A percentile compares a stretch with the other conserved stretches of the same genome.
Conservation (phyloP, 129 eudicot species). For the Smallanthus sonchifolius region DNA sequence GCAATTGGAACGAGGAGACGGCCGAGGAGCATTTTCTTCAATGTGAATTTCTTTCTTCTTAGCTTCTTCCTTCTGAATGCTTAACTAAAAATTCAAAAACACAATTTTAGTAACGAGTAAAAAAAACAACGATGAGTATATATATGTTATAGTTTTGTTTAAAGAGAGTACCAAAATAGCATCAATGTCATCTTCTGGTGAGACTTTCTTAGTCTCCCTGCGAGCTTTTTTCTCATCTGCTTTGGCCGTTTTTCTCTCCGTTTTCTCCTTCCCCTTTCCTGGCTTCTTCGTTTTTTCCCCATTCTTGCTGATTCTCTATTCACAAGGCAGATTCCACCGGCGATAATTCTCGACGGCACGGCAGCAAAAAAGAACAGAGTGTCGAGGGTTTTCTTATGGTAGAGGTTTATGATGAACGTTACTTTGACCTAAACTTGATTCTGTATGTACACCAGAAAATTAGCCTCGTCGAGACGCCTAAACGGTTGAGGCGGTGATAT, state of each 20-base stretch:
- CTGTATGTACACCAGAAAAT: no score
- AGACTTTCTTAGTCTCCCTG: conserved; percentile 75
- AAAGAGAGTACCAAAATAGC: conserved; percentile 65
- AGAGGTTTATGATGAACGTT: background rate
- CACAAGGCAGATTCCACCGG: conserved; percentile 1
- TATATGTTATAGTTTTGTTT: background rate
- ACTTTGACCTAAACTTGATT: background rate
- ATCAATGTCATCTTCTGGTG: conserved; percentile 97
- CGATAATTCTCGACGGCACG: conserved; percentile 14
- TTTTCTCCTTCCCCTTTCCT: conserved; percentile 95
- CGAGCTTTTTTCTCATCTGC: conserved; percentile 88
- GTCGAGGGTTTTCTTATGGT: conserved; percentile 13
- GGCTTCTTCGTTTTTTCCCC: conserved; percentile 96
- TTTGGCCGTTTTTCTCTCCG: conserved; percentile 84
- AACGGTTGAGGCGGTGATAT: no score
- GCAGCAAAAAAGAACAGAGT: conserved; percentile 6
- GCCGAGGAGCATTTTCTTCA: conserved; percentile 77
- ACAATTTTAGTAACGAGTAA: background rate
- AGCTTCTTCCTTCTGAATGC: conserved; percentile 93
- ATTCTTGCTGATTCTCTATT: conserved; percentile 24
- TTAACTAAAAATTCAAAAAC: conserved; percentile 43
- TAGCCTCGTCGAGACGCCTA: no score
- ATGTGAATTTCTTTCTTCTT: conserved; percentile 87
- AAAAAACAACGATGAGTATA: background rate
- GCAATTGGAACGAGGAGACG: conserved; percentile 94